phyloP scores from a whole-genome alignment of 2,329 filamentous ascomycete genomes.

The Xylaria arbuscula region DNA sequence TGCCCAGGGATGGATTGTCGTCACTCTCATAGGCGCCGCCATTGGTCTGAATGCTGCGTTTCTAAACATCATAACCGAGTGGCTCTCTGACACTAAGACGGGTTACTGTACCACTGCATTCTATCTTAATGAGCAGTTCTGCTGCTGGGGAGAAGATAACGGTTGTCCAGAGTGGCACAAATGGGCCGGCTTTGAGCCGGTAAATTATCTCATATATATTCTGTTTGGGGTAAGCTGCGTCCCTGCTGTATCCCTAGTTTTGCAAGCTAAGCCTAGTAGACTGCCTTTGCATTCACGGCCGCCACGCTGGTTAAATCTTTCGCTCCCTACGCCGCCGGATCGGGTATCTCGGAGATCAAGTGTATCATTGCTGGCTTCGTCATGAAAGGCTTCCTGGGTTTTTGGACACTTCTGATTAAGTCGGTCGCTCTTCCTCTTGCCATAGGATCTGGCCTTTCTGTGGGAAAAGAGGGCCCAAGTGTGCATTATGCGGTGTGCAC shows the following conservation, averaged over 20 bases:
- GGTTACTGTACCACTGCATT: constrained; percentile 97
- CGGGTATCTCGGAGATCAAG: constrained; percentile 98
- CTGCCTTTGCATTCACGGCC: constrained; percentile 82
- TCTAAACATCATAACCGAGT: constrained; percentile 95
- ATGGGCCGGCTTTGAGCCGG: constrained; percentile 81
- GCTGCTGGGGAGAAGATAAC: constrained; percentile 94
- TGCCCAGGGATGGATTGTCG: constrained; percentile 96
- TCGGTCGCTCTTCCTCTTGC: constrained; percentile 89
- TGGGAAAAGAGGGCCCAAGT: constrained; percentile 96
- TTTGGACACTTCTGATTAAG: constrained; percentile 93
- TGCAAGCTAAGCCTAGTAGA: constrained; percentile 56
- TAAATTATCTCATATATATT: constrained; percentile 92
- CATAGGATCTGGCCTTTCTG: constrained; percentile 92
- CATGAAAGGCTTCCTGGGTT: constrained; percentile 97
- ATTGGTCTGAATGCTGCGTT: constrained; percentile 95
- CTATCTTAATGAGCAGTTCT: constrained; percentile 97
- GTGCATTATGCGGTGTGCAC: constrained; percentile 99
- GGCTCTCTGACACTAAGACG: constrained; percentile 94
- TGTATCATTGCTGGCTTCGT: constrained; percentile 99
- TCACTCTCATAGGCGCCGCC: constrained; percentile 90
- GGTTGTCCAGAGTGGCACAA: constrained; percentile 89
- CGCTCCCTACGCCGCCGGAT: constrained; percentile 95
- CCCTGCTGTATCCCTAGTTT: not conserved
- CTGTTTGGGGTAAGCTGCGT: constrained; percentile 74
- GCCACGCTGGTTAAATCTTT: constrained; percentile 89